phyloP scores from a whole-genome alignment of 169 alveolate genomes.

The Besnoitia besnoiti region DNA sequence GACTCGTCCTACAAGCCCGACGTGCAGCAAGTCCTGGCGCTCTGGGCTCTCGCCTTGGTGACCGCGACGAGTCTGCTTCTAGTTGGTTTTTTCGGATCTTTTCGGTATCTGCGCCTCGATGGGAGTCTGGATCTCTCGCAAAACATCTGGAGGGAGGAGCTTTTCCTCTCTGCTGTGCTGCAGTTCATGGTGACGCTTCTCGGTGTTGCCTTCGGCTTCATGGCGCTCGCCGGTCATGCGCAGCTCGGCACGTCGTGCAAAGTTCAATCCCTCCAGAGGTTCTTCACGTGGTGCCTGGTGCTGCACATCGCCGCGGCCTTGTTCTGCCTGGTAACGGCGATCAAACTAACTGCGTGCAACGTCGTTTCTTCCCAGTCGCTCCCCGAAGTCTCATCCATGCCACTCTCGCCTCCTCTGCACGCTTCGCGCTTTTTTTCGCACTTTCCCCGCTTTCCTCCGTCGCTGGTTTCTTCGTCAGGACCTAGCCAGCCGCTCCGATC shows the following conservation, averaged over 20 bases:
- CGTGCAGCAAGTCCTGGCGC: neutral
- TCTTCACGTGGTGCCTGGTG: slow-evolving; percentile 30
- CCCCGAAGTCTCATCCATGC: neutral
- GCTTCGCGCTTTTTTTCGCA: no score
- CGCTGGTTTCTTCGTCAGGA: no score
- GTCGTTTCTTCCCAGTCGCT: neutral
- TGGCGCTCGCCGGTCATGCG: neutral
- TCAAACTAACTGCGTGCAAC: neutral
- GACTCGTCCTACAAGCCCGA: neutral
- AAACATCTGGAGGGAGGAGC: slow-evolving; percentile 26
- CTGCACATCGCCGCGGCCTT: slow-evolving; percentile 15
- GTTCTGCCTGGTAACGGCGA: neutral
- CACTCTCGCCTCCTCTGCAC: neutral
- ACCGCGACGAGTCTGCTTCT: neutral
- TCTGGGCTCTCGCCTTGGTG: slow-evolving; percentile 8
- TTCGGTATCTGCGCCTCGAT: slow-evolving; percentile 23
- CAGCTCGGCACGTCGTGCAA: neutral
- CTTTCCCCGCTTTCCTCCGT: no score
- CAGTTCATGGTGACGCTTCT: neutral
- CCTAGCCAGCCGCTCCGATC: no score
- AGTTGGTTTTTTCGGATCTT: slow-evolving; percentile 28
- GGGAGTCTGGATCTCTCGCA: neutral
- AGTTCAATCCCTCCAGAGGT: neutral
- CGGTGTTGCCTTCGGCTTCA: neutral
- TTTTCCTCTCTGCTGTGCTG: neutral